Evolutionary conservation across 2,329 filamentous ascomycete genomes (phyloP), one percentile per base, ranked within the genome.

Genomic region (Ceratocystiopsis brevicomis): DNA sequence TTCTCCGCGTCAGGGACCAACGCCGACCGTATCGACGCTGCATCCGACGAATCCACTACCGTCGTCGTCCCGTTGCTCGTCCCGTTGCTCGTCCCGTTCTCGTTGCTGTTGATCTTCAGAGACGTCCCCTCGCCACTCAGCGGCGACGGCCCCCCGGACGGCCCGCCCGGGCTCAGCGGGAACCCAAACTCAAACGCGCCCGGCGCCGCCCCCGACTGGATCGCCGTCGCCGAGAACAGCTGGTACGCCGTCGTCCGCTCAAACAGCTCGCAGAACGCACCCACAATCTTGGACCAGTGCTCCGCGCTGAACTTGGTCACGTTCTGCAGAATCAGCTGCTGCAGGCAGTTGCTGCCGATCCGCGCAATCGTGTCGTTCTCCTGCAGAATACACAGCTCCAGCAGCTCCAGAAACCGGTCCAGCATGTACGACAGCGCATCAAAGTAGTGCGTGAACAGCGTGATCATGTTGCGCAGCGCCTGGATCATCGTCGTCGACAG

Each of bases 401-500:
- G 66, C 17, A 99, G 73, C 59, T 96, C 88, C 35, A 99, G 64
- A 59, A 98, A 96, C n/a, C 90, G 73, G 59, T 95, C 86, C 16
- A 99, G 72, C 90, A 99, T 98, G 57, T 94, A 93, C 61, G 96
- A 86, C 11, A 99, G 66, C 0, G 86, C 78, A 46, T 92, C 84
- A 51, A 98, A 99, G 61, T 96, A 98, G 61, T 99, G 92, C 0
- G 92, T 98, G 60, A 98, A 98, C 19, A 99, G 73, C 1, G 85
- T 88, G 53, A 99, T 96, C 83, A 98, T 94, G 61, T 96, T 95
- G 46, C 90, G 79, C 44, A 99, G 66, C 2, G 90, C 90, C 59
- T 99, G 90, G 37, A 99, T 98, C 84, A 99, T 95, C 10, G 90
- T 99, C 0, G 90, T 98, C 1, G 90, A 96, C 19, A 99, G 69